Conservation (phyloP, 768 basidiomycete genomes). For the Lactifluus echinatus region DNA sequence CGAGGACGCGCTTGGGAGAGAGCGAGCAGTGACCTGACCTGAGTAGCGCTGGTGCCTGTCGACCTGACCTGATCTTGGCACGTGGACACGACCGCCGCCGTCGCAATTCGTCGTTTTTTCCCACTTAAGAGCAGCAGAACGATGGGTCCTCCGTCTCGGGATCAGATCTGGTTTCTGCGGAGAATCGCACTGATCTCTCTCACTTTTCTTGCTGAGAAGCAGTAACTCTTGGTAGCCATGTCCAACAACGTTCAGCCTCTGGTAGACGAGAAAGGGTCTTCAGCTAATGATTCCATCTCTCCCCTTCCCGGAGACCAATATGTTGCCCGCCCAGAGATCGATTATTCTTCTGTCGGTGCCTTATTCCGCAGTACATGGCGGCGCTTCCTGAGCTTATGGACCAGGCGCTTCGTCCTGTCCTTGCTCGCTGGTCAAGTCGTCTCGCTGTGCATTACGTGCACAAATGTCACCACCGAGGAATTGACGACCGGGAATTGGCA, state of each 20-base stretch:
- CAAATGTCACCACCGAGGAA: slow-evolving; percentile 80
- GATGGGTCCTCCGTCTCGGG: background rate
- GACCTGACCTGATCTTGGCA: background rate
- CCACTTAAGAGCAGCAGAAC: background rate
- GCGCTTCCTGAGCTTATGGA: slow-evolving; percentile 73
- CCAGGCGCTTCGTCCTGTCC: slow-evolving; percentile 58
- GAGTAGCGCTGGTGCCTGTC: background rate
- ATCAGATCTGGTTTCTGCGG: background rate
- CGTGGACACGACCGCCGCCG: background rate
- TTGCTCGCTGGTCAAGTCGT: slow-evolving; percentile 74
- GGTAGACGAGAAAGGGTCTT: background rate
- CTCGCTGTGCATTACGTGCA: slow-evolving; percentile 83
- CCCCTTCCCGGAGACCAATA: background rate
- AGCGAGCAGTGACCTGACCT: background rate
- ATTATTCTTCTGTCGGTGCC: slow-evolving; percentile 49
- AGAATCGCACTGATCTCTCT: background rate
- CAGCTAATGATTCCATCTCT: background rate
- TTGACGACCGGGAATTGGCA: slow-evolving; percentile 60
- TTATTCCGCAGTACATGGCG: slow-evolving; percentile 46
- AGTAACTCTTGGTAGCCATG: background rate
- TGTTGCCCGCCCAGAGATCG: slow-evolving; percentile 47
- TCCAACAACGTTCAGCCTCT: background rate
- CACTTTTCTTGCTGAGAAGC: background rate
- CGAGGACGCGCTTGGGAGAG: background rate
- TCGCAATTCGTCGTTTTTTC: background rate